Evolutionary conservation across 139 green algal species (phyloP), one percentile per base, ranked within the genome.

Genomic region (Picochlorum costavermella): DNA sequence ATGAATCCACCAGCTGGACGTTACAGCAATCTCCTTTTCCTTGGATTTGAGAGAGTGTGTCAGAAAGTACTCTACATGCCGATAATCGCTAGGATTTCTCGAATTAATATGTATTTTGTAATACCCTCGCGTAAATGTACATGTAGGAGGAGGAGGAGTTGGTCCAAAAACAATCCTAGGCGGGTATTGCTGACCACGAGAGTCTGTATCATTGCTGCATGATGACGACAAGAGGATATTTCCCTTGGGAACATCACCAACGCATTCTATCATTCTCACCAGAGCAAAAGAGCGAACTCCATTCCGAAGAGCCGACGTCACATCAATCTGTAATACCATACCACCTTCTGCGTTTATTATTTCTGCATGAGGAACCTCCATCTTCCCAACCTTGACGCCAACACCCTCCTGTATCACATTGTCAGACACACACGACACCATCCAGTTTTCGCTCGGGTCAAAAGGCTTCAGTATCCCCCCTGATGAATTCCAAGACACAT

Each of bases 71-170:
- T 51, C 46, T 12, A 0, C 46, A 51, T 2, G 46, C 8, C 46
- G 14, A 6, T 53, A 53, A 26, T 53, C 46, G 0, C 4, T 25
- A 6, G 14, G 2, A 8, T 0, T 53, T 53, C 46, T 53, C 14
- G 46, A 53, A 53, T 53, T 53, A 5, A 53, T 53, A 23, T 53
- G 46, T 53, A 53, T 53, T 23, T 25, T 53, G 46, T 53, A 53
- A 23, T 53, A 53, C n/a, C 46, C 46, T 53, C 46, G 46, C 5
- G 46, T 26, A 0, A 53, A 53, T 26, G 6, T 23, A 53, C 46
- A 53, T 11, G 17, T 53, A 23, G 46, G 46, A 53, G 46, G 46
- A 20, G 46, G 46, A 53, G 46, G 46, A 53, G 12, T 28, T 28
- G 46, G 46, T 53, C 46, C 46, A 26, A 14, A 20, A 53, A 53